Evolutionary conservation across 257 asterid genomes (phyloP), one percentile per base, ranked within the genome.

Genomic region (Lithospermum erythrorhizon): DNA sequence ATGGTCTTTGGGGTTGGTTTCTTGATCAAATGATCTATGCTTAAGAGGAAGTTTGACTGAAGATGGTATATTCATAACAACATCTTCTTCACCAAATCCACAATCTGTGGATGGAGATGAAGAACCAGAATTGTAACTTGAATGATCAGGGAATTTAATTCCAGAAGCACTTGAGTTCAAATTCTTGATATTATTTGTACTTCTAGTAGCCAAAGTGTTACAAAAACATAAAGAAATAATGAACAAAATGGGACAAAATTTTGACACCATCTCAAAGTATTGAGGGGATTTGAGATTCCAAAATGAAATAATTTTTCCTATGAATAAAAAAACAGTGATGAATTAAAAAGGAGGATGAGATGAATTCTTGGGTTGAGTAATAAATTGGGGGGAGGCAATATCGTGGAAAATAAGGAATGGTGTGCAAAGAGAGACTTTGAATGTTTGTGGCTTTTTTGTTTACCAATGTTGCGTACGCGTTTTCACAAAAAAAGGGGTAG

Each of bases 31-130:
- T 16, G 84, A 75, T 60, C 81, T 59, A 76, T 76, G 97, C 70
- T 82, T 83, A 35, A 87, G 63, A 21, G 85, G 79, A 22, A 90
- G 82, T 53, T 82, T 79, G 25, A 87, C 82, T 2, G 81, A 27
- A 41, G 18, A 41, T 6, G 83, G 76, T 49, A 65, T 83, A 2
- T 57, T 52, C 45, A 23, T 25, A 22, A 66, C 71, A 56, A 66
- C 69, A 16, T 63, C 68, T 17, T 15, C 72, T 19, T 18, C 63
- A 29, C n/a, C 69, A 16, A 65, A 73, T 58, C 37, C 56, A 54
- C 84, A 81, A 61, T 69, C 94, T 0, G 85, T 63, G 52, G 41
- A 70, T 9, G 63, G 21, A n/a, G 79, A 64, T 17, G 76, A 66
- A 47, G 79, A 69, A 21, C 49, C 82, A 27, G 72, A 68, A 67